Conservation (phyloP, 2,329 filamentous ascomycete species). For the Colletotrichum lupini region DNA sequence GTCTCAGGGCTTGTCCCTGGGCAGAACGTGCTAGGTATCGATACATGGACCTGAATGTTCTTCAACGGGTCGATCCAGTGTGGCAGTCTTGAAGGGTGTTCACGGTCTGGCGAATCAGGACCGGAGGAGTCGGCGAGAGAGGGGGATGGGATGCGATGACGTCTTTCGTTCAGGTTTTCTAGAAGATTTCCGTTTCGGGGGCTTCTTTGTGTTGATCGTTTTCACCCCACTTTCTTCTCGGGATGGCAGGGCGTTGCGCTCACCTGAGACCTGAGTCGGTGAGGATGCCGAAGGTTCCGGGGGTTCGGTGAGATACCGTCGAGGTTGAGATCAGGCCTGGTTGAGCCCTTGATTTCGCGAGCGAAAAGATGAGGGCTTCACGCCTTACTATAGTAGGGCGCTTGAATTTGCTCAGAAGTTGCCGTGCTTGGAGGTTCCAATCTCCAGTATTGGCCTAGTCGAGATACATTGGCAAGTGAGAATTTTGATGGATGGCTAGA, state of each 20-base stretch:
- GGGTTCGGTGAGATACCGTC: background rate
- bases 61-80: background rate
- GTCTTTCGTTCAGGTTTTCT: background rate
- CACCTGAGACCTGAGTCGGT: background rate
- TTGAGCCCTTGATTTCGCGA: background rate
- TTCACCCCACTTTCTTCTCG: background rate
- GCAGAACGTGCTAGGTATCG: background rate
- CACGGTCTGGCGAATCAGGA: background rate
- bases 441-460: too few relatives aligned
- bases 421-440: too few relatives aligned
- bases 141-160: background rate
- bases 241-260: background rate
- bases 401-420: too few relatives aligned
- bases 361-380: background rate
- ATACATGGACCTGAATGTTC: background rate
- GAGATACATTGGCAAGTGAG: too few relatives aligned
- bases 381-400: too few relatives aligned
- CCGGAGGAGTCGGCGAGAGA: background rate
- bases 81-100: background rate
- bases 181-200: constrained; percentile 7
- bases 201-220: background rate
- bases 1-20: background rate
- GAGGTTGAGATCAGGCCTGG: background rate
- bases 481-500: too few relatives aligned
- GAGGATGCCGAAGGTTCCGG: background rate